Evolutionary conservation across 345 rosid species (phyloP).

Genomic region (Salix arbutifolia): DNA sequence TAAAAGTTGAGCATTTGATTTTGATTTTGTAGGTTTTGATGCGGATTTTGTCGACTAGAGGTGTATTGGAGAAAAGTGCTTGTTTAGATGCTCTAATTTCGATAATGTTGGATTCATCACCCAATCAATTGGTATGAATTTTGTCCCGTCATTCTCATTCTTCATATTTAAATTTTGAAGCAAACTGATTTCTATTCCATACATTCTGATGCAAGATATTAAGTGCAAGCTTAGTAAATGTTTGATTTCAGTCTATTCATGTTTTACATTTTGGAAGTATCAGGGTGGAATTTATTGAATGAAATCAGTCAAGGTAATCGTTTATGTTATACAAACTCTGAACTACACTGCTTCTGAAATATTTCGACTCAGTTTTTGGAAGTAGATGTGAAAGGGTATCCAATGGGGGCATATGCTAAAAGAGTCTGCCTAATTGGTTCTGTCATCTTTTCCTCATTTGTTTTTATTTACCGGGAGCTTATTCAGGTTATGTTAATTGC

Average conservation of each 20-base stretch:
- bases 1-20: not conserved
- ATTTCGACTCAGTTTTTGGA: too few species aligned
- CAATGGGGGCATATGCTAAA: too few species aligned
- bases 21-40: slow-evolving; percentile 35
- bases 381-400: too few species aligned
- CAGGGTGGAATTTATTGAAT: too few species aligned
- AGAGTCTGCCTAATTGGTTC: too few species aligned
- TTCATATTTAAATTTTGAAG: not conserved
- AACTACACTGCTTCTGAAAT: too few species aligned
- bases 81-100: slow-evolving; percentile 90
- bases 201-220: not conserved
- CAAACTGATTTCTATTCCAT: not conserved
- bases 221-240: not conserved
- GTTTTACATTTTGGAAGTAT: not conserved
- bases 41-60: slow-evolving; percentile 73
- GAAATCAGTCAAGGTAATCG: too few species aligned
- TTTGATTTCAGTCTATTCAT: not conserved
- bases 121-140: slow-evolving; percentile 77
- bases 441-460: too few species aligned
- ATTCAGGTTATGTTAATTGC: too few species aligned
- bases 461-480: too few species aligned
- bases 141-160: not conserved
- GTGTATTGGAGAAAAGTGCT: slow-evolving; percentile 80
- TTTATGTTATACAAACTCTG: too few species aligned
- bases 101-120: slow-evolving; percentile 77